These are phyloP conservation scores for Lodderomyces margitis DNA, from an alignment of 1,139 yeast genomes.

Conservation along the genomic window DNA sequence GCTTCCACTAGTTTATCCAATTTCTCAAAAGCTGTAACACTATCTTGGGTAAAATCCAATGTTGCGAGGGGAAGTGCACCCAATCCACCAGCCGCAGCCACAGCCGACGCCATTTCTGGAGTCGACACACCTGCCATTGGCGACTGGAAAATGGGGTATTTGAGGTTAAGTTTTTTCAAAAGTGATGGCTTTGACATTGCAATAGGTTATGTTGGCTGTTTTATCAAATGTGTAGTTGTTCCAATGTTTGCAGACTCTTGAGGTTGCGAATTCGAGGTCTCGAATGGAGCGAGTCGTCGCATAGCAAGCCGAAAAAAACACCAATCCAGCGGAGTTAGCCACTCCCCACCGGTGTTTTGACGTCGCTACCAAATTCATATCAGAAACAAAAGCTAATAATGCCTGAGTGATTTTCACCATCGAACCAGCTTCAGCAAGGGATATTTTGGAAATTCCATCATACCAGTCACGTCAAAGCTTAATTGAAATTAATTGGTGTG, in stretches of 20 bases:
- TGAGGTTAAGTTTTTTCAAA: constrained; percentile 19
- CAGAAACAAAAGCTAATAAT: too few species aligned
- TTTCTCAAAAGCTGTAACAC: constrained; percentile 16
- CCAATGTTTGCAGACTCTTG: too few species aligned
- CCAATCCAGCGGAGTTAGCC: background rate
- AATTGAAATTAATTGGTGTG: too few species aligned
- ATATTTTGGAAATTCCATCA: too few species aligned
- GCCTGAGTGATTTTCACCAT: too few species aligned
- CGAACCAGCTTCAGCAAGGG: too few species aligned
- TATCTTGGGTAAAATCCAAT: constrained; percentile 21
- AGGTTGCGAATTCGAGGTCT: too few species aligned
- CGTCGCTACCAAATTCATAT: too few species aligned
- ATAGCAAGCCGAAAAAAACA: background rate
- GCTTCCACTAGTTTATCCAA: constrained; percentile 8
- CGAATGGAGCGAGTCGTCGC: too few species aligned
- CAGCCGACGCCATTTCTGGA: constrained; percentile 36
- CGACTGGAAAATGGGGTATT: constrained; percentile 45
- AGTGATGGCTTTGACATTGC: constrained; percentile 1
- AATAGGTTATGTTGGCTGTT: background rate
- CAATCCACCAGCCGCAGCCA: constrained; percentile 40
- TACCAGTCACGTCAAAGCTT: too few species aligned
- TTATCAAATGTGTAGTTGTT: background rate
- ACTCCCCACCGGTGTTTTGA: too few species aligned
- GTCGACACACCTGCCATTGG: constrained; percentile 57
- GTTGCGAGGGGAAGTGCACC: constrained; percentile 48